These are phyloP conservation scores for Aspergillus carbonarius DNA, from an alignment of 2,329 filamentous ascomycete species.

Conservation along the genomic window DNA sequence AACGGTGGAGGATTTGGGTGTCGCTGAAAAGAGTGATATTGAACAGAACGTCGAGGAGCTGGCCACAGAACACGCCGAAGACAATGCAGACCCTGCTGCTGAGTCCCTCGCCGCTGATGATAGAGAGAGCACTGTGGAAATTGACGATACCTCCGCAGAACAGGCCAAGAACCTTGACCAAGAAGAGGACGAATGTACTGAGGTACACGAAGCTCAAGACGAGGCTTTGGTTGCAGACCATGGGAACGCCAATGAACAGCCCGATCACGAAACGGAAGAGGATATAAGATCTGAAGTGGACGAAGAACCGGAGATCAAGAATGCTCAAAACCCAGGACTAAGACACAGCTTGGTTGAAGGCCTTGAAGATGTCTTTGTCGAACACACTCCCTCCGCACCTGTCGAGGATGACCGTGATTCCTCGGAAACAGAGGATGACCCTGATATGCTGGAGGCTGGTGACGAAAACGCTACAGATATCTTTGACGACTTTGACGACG, in stretches of 20 bases:
- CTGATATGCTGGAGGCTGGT: not conserved
- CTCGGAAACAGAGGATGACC: not conserved
- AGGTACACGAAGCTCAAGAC: not conserved
- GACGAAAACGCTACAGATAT: not conserved
- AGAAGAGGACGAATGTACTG: not conserved
- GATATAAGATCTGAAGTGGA: not conserved
- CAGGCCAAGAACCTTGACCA: not conserved
- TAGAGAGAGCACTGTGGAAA: not conserved
- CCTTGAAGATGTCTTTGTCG: constrained; percentile 22
- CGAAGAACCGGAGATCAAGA: not conserved
- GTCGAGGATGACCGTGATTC: not conserved
- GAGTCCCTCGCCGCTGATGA: not conserved
- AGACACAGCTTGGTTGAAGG: constrained; percentile 11
- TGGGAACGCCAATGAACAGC: not conserved
- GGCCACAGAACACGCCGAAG: not conserved
- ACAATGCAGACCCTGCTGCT: not conserved
- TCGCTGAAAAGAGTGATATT: not conserved
- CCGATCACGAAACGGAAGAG: not conserved
- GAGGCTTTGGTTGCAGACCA: not conserved
- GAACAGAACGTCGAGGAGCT: not conserved
- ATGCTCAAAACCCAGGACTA: not conserved
- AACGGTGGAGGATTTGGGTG: not conserved
- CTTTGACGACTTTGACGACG: not conserved
- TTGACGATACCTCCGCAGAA: not conserved
- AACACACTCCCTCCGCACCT: not conserved